These are phyloP conservation scores for Plantago ovata DNA, from an alignment of 257 asterid species.

Conservation along the genomic window DNA sequence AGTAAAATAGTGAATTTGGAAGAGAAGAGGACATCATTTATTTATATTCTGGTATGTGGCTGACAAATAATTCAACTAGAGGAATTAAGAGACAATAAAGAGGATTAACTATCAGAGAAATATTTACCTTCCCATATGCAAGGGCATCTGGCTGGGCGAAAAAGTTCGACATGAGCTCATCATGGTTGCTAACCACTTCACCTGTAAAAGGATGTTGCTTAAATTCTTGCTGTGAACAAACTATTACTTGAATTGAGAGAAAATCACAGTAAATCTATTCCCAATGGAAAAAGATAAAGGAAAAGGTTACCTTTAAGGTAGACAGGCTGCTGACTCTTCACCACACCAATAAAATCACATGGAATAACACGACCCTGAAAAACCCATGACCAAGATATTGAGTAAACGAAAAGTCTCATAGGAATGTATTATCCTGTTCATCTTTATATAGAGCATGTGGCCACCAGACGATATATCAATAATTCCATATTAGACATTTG, in stretches of 20 bases:
- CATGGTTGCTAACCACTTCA: conserved; percentile 92
- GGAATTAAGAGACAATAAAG: too few species aligned
- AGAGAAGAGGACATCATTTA: conserved; percentile 1
- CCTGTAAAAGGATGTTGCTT: conserved; percentile 46
- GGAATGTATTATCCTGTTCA: too few species aligned
- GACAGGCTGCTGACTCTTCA: conserved; percentile 94
- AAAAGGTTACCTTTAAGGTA: conserved; percentile 70
- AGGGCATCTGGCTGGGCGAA: conserved; percentile 99
- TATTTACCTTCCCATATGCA: conserved; percentile 86
- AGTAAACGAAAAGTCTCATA: too few species aligned
- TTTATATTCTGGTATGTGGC: not conserved
- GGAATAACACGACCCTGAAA: conserved; percentile 97
- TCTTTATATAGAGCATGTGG: too few species aligned
- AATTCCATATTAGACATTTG: too few species aligned
- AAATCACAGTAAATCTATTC: conserved; percentile 3
- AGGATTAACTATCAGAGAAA: not conserved
- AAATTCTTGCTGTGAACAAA: conserved; percentile 15
- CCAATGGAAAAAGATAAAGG: conserved; percentile 20
- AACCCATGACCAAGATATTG: conserved; percentile 24
- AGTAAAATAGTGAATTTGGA: not conserved
- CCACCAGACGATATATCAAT: too few species aligned
- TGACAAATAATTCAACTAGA: not conserved
- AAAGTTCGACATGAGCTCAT: conserved; percentile 99
- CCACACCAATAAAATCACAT: conserved; percentile 95
- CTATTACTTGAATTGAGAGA: not conserved